Conservation (phyloP, 2,329 filamentous ascomycete species). For the Atkinsonella hypoxylon region DNA sequence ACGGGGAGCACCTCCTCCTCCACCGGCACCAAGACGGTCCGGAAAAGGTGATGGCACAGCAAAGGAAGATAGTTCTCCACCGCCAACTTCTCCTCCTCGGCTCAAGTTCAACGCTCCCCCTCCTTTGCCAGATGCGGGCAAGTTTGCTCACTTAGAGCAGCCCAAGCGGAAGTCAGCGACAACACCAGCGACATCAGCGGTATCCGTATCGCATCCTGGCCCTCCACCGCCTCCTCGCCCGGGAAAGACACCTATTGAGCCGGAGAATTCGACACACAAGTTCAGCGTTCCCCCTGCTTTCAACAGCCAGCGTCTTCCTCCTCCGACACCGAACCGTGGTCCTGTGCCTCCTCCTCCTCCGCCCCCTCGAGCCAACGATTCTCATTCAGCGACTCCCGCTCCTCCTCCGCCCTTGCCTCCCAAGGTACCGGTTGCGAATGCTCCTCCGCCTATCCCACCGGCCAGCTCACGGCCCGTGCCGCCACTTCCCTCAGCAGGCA, state of each 20-base stretch:
- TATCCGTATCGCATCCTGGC: conserved; percentile 11
- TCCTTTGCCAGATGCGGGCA: conserved; percentile 80
- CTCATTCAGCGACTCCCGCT: conserved; percentile 17
- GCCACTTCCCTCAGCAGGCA: conserved; percentile 34
- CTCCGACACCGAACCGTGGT: conserved; percentile 62
- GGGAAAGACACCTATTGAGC: conserved; percentile 58
- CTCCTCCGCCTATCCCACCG: conserved; percentile 39
- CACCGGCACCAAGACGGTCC: conserved; percentile 45
- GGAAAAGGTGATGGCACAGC: conserved; percentile 47
- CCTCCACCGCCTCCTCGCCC: conserved; percentile 33
- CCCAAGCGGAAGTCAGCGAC: conserved; percentile 15
- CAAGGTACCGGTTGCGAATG: conserved; percentile 31
- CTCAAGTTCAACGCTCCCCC: conserved; percentile 75
- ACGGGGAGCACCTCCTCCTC: conserved; percentile 19
- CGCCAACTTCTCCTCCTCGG: conserved; percentile 44
- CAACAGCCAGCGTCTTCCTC: conserved; percentile 54
- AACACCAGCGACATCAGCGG: neutral
- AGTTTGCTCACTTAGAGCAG: conserved; percentile 51
- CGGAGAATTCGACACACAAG: conserved; percentile 39
- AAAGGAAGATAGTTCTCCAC: conserved; percentile 57
- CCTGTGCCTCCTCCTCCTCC: conserved; percentile 62
- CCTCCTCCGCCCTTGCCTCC: conserved; percentile 37
- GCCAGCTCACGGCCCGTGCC: conserved; percentile 39
- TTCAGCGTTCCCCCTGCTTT: conserved; percentile 77
- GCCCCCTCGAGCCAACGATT: conserved; percentile 30